Evolutionary conservation across 192 early-diverging fungal species (phyloP).

Genomic region (Cladochytrium replicatum): DNA sequence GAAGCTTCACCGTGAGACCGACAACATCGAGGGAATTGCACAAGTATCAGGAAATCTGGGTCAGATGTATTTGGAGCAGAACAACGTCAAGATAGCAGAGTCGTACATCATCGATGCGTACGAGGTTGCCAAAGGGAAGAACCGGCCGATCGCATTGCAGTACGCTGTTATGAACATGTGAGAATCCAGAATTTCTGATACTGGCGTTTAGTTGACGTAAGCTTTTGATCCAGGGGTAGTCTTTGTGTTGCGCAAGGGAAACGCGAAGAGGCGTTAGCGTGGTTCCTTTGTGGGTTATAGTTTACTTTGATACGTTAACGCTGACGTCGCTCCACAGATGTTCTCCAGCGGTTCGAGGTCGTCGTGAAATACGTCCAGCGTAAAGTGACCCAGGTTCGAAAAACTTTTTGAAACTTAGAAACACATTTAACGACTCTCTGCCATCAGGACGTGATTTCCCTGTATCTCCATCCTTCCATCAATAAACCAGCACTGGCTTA

Average conservation of each 20-base stretch:
- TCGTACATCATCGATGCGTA: conserved; percentile 18
- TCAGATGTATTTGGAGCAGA: conserved; percentile 17
- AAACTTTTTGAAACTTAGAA: too few relatives aligned
- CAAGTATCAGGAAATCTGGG: conserved; percentile 28
- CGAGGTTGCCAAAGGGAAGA: conserved; percentile 3
- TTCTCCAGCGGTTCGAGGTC: conserved; percentile 22
- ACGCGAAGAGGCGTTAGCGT: conserved; percentile 19
- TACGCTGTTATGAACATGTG: conserved; percentile 29
- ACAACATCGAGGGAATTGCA: conserved; percentile 24
- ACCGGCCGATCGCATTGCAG: conserved; percentile 22
- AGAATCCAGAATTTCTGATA: too few relatives aligned
- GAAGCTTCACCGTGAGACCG: conserved; percentile 12
- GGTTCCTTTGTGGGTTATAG: too few relatives aligned
- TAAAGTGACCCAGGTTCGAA: too few relatives aligned
- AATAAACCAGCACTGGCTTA: too few relatives aligned
- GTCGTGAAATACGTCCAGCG: conserved; percentile 18
- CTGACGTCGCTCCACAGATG: too few relatives aligned
- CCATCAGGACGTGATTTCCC: too few relatives aligned
- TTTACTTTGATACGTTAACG: too few relatives aligned
- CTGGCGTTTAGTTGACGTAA: too few relatives aligned
- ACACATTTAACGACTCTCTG: too few relatives aligned
- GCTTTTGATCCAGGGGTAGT: too few relatives aligned
- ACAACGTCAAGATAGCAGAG: conserved; percentile 8
- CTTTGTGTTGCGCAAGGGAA: conserved; percentile 10
- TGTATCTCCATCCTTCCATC: too few relatives aligned